phyloP scores from a whole-genome alignment of 306 rosid species.

The Cucurbita argyrosperma region DNA sequence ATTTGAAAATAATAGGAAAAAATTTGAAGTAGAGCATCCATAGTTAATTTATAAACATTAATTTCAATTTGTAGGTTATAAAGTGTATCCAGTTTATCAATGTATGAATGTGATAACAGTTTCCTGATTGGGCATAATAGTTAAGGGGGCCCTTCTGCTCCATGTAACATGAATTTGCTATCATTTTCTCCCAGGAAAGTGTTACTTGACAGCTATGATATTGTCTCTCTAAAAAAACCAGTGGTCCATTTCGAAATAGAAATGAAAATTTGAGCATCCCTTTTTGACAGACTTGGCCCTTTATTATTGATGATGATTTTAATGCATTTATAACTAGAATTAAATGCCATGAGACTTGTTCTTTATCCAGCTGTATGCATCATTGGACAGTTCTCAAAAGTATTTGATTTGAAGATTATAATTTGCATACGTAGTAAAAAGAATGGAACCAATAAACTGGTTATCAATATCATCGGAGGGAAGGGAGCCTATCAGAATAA shows the following conservation, averaged over 20 bases:
- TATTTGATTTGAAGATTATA: not conserved
- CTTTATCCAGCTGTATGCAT: not conserved
- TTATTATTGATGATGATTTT: not conserved
- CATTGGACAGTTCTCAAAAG: not conserved
- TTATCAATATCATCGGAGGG: not conserved
- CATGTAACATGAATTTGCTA: slow-evolving; percentile 6
- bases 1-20: slow-evolving; percentile 1
- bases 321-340: not conserved
- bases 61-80: not conserved
- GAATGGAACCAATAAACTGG: not conserved
- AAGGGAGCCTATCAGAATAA: not conserved
- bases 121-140: slow-evolving; percentile 4
- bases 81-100: not conserved
- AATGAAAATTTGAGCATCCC: not conserved
- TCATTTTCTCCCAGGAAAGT: slow-evolving; percentile 4
- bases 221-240: slow-evolving; percentile 1
- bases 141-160: not conserved
- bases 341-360: not conserved
- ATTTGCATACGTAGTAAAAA: not conserved
- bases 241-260: not conserved
- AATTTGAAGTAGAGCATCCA: not conserved
- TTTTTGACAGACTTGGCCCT: not conserved
- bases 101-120: not conserved
- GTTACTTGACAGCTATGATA: slow-evolving; percentile 14
- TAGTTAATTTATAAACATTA: not conserved